These are phyloP conservation scores for Pyrus hybrid DNA, from an alignment of 331 rosid genomes.

Conservation along the genomic window DNA sequence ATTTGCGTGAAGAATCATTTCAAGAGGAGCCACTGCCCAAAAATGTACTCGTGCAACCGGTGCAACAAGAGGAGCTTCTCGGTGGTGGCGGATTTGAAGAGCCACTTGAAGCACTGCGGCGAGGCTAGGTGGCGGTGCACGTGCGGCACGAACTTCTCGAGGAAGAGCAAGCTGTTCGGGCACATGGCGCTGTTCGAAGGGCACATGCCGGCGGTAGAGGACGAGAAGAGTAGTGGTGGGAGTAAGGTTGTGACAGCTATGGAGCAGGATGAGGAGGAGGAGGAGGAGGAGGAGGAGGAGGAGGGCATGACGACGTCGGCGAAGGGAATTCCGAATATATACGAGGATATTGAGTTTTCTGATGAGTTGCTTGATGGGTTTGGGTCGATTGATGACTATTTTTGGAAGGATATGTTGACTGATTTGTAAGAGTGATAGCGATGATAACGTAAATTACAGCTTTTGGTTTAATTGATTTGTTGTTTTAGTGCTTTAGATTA, in stretches of 20 bases:
- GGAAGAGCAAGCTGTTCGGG: constrained; percentile 64
- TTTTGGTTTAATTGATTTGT: not conserved
- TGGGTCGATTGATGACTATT: constrained; percentile 25
- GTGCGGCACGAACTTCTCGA: constrained; percentile 63
- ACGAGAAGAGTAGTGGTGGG: constrained; percentile 29
- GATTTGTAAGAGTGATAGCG: not conserved
- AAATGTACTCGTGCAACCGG: constrained; percentile 47
- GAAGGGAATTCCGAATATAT: not conserved
- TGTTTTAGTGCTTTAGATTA: not conserved
- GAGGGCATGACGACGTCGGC: not conserved
- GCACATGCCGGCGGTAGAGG: constrained; percentile 59
- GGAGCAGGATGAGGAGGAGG: constrained; percentile 19
- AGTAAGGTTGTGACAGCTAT: not conserved
- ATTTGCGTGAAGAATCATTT: constrained; percentile 66
- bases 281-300: not conserved
- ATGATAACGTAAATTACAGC: not conserved
- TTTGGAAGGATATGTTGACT: constrained; percentile 25
- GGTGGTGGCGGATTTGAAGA: no score
- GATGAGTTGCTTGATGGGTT: constrained; percentile 43
- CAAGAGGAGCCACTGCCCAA: constrained; percentile 82
- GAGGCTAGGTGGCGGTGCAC: constrained; percentile 62
- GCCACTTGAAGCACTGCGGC: constrained; percentile 59
- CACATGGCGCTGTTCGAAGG: constrained; percentile 67
- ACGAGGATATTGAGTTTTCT: constrained; percentile 22
- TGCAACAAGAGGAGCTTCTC: constrained; percentile 61